Conservation (phyloP, 306 rosid genomes). For the Psophocarpus tetragonolobus region DNA sequence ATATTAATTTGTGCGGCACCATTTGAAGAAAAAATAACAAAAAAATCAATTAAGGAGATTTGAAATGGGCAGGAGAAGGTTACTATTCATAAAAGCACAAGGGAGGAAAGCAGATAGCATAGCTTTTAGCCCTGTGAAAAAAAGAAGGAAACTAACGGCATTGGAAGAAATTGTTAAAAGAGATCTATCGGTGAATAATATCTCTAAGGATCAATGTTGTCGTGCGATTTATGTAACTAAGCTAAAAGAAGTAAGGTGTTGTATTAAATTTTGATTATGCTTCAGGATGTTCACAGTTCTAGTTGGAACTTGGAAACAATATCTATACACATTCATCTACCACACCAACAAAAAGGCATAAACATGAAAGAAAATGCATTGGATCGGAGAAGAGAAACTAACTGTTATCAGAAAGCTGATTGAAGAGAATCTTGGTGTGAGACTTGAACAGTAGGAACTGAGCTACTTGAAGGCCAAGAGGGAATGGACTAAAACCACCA, state of each 20-base stretch:
- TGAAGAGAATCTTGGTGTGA: conserved; percentile 52
- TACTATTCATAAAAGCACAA: neutral
- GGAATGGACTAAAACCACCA: conserved; percentile 75
- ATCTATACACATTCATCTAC: neutral
- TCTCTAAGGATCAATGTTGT: neutral
- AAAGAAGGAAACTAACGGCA: neutral
- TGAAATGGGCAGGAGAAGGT: neutral
- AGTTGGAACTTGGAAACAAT: conserved; percentile 6
- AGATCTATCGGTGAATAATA: neutral
- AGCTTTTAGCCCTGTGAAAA: neutral
- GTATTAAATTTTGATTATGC: neutral
- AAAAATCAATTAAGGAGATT: neutral
- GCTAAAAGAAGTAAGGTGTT: neutral
- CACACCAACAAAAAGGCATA: neutral
- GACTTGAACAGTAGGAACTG: conserved; percentile 77
- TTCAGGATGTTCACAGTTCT: neutral
- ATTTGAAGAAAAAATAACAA: neutral
- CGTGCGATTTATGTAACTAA: neutral
- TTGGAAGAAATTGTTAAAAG: neutral
- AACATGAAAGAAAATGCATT: conserved; percentile 4
- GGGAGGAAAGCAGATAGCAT: neutral
- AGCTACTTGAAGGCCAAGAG: conserved; percentile 69
- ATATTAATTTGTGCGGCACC: neutral
- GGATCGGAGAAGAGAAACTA: conserved; percentile 26
- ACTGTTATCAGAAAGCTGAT: conserved; percentile 50